Base-by-base conservation (phyloP, 345 rosid genomes). In the Lenwebbia sp. region DNA sequence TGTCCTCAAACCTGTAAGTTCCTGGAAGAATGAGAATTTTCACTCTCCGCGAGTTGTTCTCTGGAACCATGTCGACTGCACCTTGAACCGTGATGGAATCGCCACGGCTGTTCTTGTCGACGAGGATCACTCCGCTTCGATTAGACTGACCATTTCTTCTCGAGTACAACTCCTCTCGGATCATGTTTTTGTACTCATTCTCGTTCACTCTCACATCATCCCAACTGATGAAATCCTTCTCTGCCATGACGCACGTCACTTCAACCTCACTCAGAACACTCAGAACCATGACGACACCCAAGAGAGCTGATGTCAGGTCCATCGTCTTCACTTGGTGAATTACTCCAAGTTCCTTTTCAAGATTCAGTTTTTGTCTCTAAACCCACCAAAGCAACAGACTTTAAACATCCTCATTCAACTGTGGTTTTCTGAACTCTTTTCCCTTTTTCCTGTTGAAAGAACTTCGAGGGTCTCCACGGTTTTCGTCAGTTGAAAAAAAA, bases 1-100 rank as follows among this genome's bases (percentile, higher is more conserved):
- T 0, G 78, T 70, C 78, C 51, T 49, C 78, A 70, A 70, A 70
- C 98, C 97, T 96, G 98, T 97, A 97, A 88, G 92, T 90, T 52
- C 99, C 98, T 19, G 98, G 96, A 83, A 89, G 95, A 86, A 97
- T 90, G 88, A 87, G 90, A 86, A 97, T 95, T 91, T 97, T 96
- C 54, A 95, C 92, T 90, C 99, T 94, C 9, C 88, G 86, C 3
- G 91, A 88, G 90, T 97, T 97, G 85, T 87, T 82, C 47, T 89
- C 85, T 1, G 96, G 95, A 30, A 97, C 97, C 95, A 96, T 86
- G 86, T 97, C 92, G n/a, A 97, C 87, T 11, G 98, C 99, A 75
- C 96, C 98, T 91, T 97, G 99, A 91, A 97, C 94, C 1, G 98
- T 93, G 57, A 88, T 65, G 62, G 98, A 94, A 89, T 96, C 95